Conservation (phyloP, 352 stramenopile genomes). For the Phytophthora pseudosyringae region DNA sequence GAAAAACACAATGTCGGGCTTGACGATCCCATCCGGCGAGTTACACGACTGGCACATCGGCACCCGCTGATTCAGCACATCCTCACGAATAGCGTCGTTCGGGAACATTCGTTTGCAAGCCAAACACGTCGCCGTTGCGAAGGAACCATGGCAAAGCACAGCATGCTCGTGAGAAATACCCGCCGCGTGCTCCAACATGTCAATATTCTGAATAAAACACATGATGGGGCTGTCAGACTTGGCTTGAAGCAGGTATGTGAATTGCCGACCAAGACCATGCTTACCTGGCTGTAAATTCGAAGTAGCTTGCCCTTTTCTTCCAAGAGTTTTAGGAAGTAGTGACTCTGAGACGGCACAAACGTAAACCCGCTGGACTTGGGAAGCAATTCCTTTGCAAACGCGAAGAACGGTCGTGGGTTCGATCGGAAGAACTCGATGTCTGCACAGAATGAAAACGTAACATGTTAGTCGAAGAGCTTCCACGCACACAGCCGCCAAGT, state of each 20-base stretch:
- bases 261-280: not conserved
- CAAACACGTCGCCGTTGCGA: slow-evolving; percentile 93
- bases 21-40: slow-evolving; percentile 92
- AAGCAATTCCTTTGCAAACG: slow-evolving; percentile 93
- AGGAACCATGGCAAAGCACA: slow-evolving; percentile 96
- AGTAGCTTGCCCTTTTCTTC: slow-evolving; percentile 93
- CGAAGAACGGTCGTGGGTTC: slow-evolving; percentile 97
- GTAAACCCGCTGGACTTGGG: slow-evolving; percentile 83
- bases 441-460: slow-evolving; percentile 20
- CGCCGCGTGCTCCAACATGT: slow-evolving; percentile 95
- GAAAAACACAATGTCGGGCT: slow-evolving; percentile 99
- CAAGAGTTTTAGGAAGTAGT: slow-evolving; percentile 96
- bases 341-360: slow-evolving; percentile 90
- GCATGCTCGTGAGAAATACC: slow-evolving; percentile 91
- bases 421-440: slow-evolving; percentile 98
- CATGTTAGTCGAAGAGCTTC: slow-evolving; percentile 47
- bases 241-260: not conserved
- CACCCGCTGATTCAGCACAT: slow-evolving; percentile 82
- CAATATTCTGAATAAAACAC: slow-evolving; percentile 94
- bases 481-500: not conserved
- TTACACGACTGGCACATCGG: slow-evolving; percentile 80
- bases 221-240: not conserved
- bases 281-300: slow-evolving; percentile 91
- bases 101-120: slow-evolving; percentile 84
- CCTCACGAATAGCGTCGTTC: slow-evolving; percentile 86